Base-by-base conservation (phyloP, 2,329 filamentous ascomycete genomes). In the Botryosphaeria dothidea region DNA sequence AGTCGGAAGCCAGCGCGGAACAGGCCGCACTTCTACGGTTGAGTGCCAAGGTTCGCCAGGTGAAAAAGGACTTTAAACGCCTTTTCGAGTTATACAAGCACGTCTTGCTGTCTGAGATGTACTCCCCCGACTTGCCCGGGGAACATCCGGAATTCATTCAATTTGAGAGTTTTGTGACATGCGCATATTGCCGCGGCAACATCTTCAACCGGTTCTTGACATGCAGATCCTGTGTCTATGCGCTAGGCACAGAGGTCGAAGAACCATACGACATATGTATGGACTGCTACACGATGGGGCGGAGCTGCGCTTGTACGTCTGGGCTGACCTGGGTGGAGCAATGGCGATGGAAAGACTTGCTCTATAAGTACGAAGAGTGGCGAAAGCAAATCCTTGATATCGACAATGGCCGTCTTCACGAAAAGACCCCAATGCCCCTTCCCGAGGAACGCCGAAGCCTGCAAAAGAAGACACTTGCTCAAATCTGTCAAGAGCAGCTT, bases 271-370 rank as follows among this genome's bases (percentile, higher is more conserved):
- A 99, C 75, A 85, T 99, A 23, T 99, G 95, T 73, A 93, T 99
- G 91, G 95, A 99, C 70, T 99, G 95, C 74, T 99, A 96, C 73
- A 91, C 89, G n/a, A 96, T 98, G 91, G 95, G 95, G 23, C 88
- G 95, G 60, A 97, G 93, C 51, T 99, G 95, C 74, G 87, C 86
- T 3, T 99, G 95, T 73, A 85, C 96, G 58, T 96, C 93, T 3
- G 88, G 88, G 11, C 85, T 97, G 11, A 88, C 86, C 67, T 99
- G 94, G 93, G 92, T 92, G 58, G 93, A 99, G 74, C 95, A 98
- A 74, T 97, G 93, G 85, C 82, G 86, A 13, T 98, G 93, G 93
- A 84, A 87, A 46, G 88, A 93, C 15, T 82, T 99, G 11, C 83
- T 88, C 0, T 82, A 88, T 58, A 90, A 91, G 66, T 93, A 98